phyloP scores from a whole-genome alignment of 306 rosid species.

The Ormosia emarginata region DNA sequence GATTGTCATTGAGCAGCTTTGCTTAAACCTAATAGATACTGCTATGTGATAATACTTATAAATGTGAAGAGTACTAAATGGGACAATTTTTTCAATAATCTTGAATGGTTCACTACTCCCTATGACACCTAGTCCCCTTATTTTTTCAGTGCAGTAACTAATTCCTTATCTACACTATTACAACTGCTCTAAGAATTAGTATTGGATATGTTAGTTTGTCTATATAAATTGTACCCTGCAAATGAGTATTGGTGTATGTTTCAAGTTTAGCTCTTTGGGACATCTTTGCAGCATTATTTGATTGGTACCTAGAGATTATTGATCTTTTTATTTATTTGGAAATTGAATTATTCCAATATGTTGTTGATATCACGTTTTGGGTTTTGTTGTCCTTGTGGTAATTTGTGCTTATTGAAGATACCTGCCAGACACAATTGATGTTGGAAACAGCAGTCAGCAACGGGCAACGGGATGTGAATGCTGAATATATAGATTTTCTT shows the following conservation, averaged over 20 bases:
- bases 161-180: neutral
- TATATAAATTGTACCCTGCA: neutral
- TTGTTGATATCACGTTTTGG: conserved; percentile 17
- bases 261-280: neutral
- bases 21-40: neutral
- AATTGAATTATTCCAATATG: neutral
- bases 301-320: neutral
- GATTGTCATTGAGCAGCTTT: neutral
- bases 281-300: neutral
- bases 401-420: conserved; percentile 51
- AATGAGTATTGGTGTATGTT: neutral
- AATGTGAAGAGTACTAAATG: neutral
- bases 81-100: neutral
- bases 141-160: neutral
- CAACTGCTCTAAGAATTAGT: neutral
- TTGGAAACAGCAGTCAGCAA: conserved; percentile 71
- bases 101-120: neutral
- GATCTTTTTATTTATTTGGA: neutral
- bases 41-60: neutral
- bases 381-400: conserved; percentile 25
- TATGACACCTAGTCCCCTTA: neutral
- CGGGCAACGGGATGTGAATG: conserved; percentile 93
- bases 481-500: conserved; percentile 49
- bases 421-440: conserved; percentile 97
- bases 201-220: neutral